Base-by-base conservation (phyloP, 768 basidiomycete species). In the Podaxis pistillaris region DNA sequence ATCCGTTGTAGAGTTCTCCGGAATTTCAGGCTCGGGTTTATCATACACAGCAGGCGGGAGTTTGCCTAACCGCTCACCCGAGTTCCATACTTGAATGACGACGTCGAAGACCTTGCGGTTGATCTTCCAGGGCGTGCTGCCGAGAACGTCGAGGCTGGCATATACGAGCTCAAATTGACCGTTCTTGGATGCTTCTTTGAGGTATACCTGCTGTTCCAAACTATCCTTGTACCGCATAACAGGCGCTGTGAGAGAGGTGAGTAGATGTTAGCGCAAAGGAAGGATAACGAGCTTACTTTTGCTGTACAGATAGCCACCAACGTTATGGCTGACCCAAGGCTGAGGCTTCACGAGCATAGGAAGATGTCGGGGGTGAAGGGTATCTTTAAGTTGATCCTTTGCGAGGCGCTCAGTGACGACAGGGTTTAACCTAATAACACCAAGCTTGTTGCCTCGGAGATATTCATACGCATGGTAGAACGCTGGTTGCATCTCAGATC, bases 171-270 rank as follows among this genome's bases (percentile, higher is more conserved):
- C 93, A 49, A 96, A 82, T 50, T 89, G 85, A 4, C 93, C 91
- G 4, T 82, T 75, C 6, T 82, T 77, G 0, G 90, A 88, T 0
- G 96, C 94, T 64, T 87, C 82, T 24, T 82, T 77, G 46, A 99
- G 81, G 71, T 96, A 94, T 6, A 79, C 81, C 50, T 83, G 81
- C 69, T 98, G 96, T 73, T 98, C 96, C 19, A 85, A 72, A 7
- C 86, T 90, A 33, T 97, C 93, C 73, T 96, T 96, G 78, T 89
- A 95, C 8, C 96, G 92, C 95, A 98, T 98, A 41, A 86, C 90
- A 33, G 75, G 72, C 22, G 83, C 91, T 90, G 58, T 33, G 7
- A 33, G 28, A 30, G 15, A 4, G 46, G 71, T 64, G 12, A 67
- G 47, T 41, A 22, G 56, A 26, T 17, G 1, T 22, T 13, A 36